Conservation (phyloP, 1,284 basidiomycete species). For the Cryptococcus sp. region DNA sequence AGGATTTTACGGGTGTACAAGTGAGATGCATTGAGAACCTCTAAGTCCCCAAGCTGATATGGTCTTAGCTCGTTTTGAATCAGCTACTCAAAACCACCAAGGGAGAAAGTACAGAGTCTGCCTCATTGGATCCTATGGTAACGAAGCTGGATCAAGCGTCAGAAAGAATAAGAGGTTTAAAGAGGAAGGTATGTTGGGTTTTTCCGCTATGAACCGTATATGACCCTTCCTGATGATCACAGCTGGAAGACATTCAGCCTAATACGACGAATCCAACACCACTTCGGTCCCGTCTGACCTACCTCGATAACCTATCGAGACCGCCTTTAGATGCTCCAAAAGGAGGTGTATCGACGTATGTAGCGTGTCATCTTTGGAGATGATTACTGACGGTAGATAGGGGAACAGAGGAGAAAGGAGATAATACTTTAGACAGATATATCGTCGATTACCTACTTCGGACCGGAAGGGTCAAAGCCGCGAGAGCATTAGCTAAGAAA, state of each 20-base stretch:
- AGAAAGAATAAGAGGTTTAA: slow-evolving; percentile 43
- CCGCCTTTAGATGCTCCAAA: slow-evolving; percentile 2
- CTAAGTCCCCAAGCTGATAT: not conserved
- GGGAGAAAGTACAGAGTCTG: slow-evolving; percentile 5
- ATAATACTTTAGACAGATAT: slow-evolving; percentile 68
- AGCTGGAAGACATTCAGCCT: slow-evolving; percentile 44
- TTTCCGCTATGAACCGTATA: not conserved
- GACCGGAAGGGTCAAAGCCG: slow-evolving; percentile 38
- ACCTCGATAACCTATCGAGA: slow-evolving; percentile 13
- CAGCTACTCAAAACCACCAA: slow-evolving; percentile 6
- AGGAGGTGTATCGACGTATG: slow-evolving; percentile 3
- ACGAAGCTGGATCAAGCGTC: slow-evolving; percentile 30
- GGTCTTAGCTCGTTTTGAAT: slow-evolving; percentile 8
- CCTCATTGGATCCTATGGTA: slow-evolving; percentile 12
- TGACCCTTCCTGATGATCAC: not conserved
- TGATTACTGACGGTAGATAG: not conserved
- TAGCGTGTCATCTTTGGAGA: too few relatives aligned
- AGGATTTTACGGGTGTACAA: slow-evolving; percentile 42
- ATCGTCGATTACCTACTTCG: slow-evolving; percentile 87
- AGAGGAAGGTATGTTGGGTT: slow-evolving; percentile 42
- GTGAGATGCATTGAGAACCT: slow-evolving; percentile 11
- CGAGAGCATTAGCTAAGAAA: slow-evolving; percentile 29
- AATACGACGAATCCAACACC: slow-evolving; percentile 13
- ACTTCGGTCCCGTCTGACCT: slow-evolving; percentile 19
- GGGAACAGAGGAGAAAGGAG: slow-evolving; percentile 8